A percentile compares a stretch with the other conserved stretches of the same genome.
phyloP scores from a whole-genome alignment of 768 basidiomycete genomes.

The Calocera cornea region DNA sequence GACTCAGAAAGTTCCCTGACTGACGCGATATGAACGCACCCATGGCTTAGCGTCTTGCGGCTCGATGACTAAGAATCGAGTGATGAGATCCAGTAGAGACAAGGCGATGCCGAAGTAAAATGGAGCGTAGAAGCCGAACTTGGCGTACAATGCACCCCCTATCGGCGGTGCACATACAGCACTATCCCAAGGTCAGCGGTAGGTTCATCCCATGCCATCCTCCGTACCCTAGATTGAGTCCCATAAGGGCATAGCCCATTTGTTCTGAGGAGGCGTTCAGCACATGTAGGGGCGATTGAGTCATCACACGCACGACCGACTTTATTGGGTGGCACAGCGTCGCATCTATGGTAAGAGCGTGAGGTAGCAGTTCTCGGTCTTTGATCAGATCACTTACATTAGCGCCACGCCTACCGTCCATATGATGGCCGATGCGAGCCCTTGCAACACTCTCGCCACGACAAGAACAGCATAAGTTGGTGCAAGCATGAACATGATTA shows the following conservation, averaged over 20 bases:
- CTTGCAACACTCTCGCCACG: conserved; percentile 4
- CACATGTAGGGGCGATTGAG: background rate
- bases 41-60: conserved; percentile 37
- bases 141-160: conserved; percentile 40
- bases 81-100: conserved; percentile 38
- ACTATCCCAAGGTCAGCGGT: conserved; percentile 20
- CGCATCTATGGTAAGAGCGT: background rate
- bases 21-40: conserved; percentile 10
- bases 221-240: conserved; percentile 40
- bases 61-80: conserved; percentile 45
- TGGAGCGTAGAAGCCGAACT: conserved; percentile 47
- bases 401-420: conserved; percentile 6
- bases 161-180: conserved; percentile 44
- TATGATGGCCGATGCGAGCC: background rate
- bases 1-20: background rate
- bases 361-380: no score
- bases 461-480: conserved; percentile 6
- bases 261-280: conserved; percentile 29
- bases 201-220: background rate
- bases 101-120: conserved; percentile 40
- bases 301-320: background rate
- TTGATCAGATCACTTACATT: background rate
- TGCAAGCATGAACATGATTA: conserved; percentile 10
- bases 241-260: conserved; percentile 46
- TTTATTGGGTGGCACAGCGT: background rate